Evolutionary conservation across 1,139 yeast genomes (phyloP), one percentile per base, ranked within the genome.

Genomic region (Arxiozyma slooffiae): DNA sequence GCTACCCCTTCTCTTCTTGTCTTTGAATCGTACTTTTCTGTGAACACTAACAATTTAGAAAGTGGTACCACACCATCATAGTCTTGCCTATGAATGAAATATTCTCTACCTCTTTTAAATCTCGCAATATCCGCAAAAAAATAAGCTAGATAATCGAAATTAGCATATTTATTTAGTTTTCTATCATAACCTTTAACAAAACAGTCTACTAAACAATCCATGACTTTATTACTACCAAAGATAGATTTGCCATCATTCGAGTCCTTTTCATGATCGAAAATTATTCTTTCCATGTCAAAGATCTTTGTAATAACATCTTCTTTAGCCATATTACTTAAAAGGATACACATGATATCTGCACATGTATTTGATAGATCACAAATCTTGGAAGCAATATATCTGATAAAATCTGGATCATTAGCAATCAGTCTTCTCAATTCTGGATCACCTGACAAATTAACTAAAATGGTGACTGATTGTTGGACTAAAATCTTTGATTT

Each of bases 1-100:
- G 96, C 95, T 47, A 88, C 92, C 61, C 96, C 97, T 66, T 85
- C 90, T 67, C 97, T 78, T 71, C 97, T 81, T 38, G 81, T 79
- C 60, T 80, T 81, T 21, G 87, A 76, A 57, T 83, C 90, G 60
- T 81, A 81, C 60, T 82, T 81, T 62, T 86, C 95, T 2, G 96
- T 86, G 69, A 88, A 88, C 0, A 85, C 95, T 53, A 88, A 73
- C 37, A 92, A 68, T 64, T 89, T 87, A 22, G 90, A 78, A 44
- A 89, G 71, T 41, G 97, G 96, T 17, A 85, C 81, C 37, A 85
- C 84, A n/a, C 69, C 72, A 64, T 88, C 96, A 63, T 87, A 86
- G 4, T 66, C 73, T 67, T 86, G 95, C 57, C 75, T 75, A 11
- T 83, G 76, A 48, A 84, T 77, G 61, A 88, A 87, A 67, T 86